Evolutionary conservation across 768 basidiomycete genomes (phyloP).

Genomic region (Termitomyces sp.): DNA sequence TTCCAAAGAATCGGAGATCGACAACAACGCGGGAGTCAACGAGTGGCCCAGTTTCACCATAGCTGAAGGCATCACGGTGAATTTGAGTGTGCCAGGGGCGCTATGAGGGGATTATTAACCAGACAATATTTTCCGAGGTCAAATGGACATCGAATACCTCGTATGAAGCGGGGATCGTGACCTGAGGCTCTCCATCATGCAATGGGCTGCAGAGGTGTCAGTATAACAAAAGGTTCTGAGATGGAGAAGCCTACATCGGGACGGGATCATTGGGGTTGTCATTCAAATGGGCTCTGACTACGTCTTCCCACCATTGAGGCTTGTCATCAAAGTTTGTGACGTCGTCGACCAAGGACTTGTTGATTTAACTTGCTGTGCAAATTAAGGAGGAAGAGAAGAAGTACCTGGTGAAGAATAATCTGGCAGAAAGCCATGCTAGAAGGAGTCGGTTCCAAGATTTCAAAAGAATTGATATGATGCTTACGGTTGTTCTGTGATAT

Average conservation of each 20-base stretch:
- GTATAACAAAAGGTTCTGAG: not conserved
- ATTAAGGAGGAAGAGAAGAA: not conserved
- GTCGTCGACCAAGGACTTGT: not conserved
- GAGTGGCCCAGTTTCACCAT: constrained; percentile 23
- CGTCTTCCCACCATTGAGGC: not conserved
- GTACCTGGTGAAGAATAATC: not conserved
- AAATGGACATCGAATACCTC: not conserved
- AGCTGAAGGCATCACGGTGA: constrained; percentile 30
- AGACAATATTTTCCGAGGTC: no score
- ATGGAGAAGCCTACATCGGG: not conserved
- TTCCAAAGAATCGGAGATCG: constrained; percentile 7
- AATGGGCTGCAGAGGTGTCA: not conserved
- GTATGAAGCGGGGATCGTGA: not conserved
- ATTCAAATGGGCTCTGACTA: not conserved
- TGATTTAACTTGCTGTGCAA: not conserved
- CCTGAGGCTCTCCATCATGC: not conserved
- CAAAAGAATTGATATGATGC: not conserved
- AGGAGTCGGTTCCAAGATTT: not conserved
- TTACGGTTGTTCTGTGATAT: constrained; percentile 1
- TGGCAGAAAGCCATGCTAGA: not conserved
- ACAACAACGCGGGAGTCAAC: constrained; percentile 27
- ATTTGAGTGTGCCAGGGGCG: constrained; percentile 28
- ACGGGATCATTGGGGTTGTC: not conserved
- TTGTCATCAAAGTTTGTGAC: not conserved
- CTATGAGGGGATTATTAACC: no score